These are phyloP conservation scores for Paxillus involutus DNA, from an alignment of 768 basidiomycete genomes.

Conservation along the genomic window DNA sequence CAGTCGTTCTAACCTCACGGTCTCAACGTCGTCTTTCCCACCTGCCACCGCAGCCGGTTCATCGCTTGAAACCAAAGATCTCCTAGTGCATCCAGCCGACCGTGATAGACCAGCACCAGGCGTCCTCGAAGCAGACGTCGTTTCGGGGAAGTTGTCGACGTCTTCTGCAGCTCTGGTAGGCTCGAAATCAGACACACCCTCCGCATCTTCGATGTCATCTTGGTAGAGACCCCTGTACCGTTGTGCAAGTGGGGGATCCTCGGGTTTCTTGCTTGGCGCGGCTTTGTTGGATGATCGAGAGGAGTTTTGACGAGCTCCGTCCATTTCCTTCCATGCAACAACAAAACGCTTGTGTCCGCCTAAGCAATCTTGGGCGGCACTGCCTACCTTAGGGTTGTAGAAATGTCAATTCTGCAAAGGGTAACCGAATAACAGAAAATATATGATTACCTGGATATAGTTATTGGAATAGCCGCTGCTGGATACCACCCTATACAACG, in stretches of 20 bases:
- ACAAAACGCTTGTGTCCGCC: constrained; percentile 15
- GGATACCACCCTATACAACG: constrained; percentile 43
- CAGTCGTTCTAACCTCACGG: constrained; percentile 12
- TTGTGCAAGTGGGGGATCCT: not conserved
- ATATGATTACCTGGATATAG: constrained; percentile 49
- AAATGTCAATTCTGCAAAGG: not conserved
- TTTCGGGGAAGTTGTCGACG: not conserved
- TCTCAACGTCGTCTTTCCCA: constrained; percentile 8
- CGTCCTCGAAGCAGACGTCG: constrained; percentile 3
- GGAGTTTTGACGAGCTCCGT: constrained; percentile 1
- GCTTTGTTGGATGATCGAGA: constrained; percentile 12
- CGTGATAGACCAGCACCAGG: constrained; percentile 14
- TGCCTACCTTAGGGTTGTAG: constrained; percentile 14
- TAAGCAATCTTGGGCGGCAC: constrained; percentile 21
- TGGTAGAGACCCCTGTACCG: constrained; percentile 18
- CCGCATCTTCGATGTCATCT: constrained; percentile 27
- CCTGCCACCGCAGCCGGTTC: not conserved
- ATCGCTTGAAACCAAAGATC: not conserved
- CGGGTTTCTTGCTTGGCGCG: constrained; percentile 15
- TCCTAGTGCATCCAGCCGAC: not conserved
- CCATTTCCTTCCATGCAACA: constrained; percentile 29
- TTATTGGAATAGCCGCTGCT: constrained; percentile 50
- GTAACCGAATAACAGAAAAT: not conserved
- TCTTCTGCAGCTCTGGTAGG: constrained; percentile 11
- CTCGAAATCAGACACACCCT: constrained; percentile 19